A percentile compares a stretch with the other conserved stretches of the same genome.
phyloP scores from a whole-genome alignment of 1,139 yeast species.

The Hansenula anomala region DNA sequence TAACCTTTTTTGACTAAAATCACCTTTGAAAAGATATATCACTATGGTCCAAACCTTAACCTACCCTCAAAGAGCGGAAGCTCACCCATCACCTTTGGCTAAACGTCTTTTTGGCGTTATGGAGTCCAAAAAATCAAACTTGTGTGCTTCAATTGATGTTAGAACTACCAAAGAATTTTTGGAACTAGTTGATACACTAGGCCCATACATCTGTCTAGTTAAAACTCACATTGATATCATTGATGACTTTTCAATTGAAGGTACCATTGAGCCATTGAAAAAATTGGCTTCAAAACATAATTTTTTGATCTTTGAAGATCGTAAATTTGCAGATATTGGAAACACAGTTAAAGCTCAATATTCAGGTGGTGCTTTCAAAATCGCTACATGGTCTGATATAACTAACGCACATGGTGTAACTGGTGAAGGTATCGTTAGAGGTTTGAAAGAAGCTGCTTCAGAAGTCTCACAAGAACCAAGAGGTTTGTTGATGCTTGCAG shows the following conservation, averaged over 20 bases:
- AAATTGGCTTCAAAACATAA: conserved; percentile 70
- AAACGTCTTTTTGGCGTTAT: conserved; percentile 66
- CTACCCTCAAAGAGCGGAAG: conserved; percentile 65
- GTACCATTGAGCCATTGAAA: conserved; percentile 70
- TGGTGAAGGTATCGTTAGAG: conserved; percentile 89
- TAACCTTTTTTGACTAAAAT: no score
- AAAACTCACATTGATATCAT: conserved; percentile 94
- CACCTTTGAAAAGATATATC: no score
- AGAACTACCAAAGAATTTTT: conserved; percentile 73
- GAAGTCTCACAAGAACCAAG: conserved; percentile 70
- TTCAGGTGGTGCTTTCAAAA: conserved; percentile 81
- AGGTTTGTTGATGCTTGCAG: conserved; percentile 93
- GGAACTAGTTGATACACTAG: conserved; percentile 66
- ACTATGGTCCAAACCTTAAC: conserved; percentile 30
- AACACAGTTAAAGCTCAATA: conserved; percentile 95
- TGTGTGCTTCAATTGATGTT: conserved; percentile 97
- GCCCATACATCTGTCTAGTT: conserved; percentile 87
- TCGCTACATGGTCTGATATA: conserved; percentile 93
- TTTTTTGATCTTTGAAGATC: conserved; percentile 88
- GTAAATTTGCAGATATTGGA: conserved; percentile 99
- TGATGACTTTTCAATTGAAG: conserved; percentile 80
- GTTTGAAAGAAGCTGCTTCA: conserved; percentile 76
- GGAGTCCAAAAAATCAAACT: conserved; percentile 76
- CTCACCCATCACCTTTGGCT: conserved; percentile 78
- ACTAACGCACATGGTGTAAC: conserved; percentile 98